A percentile compares a stretch with the other conserved stretches of the same genome.
Evolutionary conservation across 2,329 filamentous ascomycete species (phyloP).

Genomic region (Xylariaceae sp.): DNA sequence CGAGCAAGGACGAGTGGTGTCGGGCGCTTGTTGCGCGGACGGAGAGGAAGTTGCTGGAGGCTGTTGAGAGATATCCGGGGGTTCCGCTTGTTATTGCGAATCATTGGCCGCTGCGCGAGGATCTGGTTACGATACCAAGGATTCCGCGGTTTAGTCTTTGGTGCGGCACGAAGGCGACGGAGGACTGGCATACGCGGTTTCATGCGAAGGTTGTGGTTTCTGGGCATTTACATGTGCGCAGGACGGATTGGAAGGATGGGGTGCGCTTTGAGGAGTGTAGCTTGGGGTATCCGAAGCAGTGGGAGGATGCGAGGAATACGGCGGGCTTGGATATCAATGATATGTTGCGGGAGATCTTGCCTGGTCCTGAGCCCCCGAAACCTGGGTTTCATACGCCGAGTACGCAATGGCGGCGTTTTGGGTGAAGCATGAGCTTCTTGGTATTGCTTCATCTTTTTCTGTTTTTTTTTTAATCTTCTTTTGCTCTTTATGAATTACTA

Average conservation of each 20-base stretch:
- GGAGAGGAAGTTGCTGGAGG: constrained; percentile 30
- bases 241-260: constrained; percentile 37
- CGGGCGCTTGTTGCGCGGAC: constrained; percentile 26
- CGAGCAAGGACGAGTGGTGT: constrained; percentile 35
- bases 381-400: constrained; percentile 18
- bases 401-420: constrained; percentile 27
- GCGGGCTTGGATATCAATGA: constrained; percentile 32
- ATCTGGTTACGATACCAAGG: constrained; percentile 33
- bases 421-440: constrained; percentile 10
- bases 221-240: constrained; percentile 36
- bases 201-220: constrained; percentile 34
- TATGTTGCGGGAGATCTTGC: constrained; percentile 35
- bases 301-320: constrained; percentile 29
- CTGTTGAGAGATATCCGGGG: constrained; percentile 15
- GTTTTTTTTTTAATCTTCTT: neutral
- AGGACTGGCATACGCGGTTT: constrained; percentile 35
- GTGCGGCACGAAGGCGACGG: constrained; percentile 36
- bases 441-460: neutral
- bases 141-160: constrained; percentile 37
- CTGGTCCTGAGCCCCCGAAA: constrained; percentile 26
- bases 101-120: constrained; percentile 37
- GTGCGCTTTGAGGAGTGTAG: constrained; percentile 37
- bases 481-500: too few relatives aligned
- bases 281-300: constrained; percentile 36
- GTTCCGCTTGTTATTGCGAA: constrained; percentile 33